These are phyloP conservation scores for Willaertia magna DNA, from an alignment of 208 protist species.

Conservation along the genomic window DNA sequence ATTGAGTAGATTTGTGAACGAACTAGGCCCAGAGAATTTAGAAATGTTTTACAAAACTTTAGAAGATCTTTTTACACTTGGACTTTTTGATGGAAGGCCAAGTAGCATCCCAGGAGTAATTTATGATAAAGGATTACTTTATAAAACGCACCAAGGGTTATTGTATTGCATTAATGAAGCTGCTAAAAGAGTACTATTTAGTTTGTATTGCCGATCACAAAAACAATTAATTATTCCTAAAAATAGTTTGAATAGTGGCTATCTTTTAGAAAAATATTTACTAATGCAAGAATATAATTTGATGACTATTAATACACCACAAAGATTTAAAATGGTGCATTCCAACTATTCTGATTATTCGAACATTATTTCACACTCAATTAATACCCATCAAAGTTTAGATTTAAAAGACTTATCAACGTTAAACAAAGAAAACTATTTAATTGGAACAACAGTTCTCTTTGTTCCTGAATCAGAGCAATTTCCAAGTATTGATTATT, in stretches of 20 bases:
- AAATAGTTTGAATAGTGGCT: neutral
- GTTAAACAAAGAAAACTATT: neutral
- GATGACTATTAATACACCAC: no score
- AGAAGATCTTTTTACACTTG: neutral
- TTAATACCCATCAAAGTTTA: neutral
- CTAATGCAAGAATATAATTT: neutral
- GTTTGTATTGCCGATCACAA: neutral
- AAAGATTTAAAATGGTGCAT: no score
- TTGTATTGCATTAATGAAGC: neutral
- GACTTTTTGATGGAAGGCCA: neutral
- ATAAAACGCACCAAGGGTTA: neutral
- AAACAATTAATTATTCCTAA: neutral
- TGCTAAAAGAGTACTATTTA: neutral
- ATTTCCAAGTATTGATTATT: no score
- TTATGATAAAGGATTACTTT: neutral
- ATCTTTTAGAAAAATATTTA: neutral
- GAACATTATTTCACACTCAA: neutral
- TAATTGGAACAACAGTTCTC: neutral
- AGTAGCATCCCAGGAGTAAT: neutral
- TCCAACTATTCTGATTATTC: no score
- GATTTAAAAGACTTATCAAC: neutral
- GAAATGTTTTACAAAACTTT: neutral
- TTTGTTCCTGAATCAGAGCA: no score
- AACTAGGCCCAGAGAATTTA: neutral
- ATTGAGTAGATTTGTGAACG: neutral